Evolutionary conservation across 495 filamentous ascomycete genomes (phyloP), one percentile per base, ranked within the genome.

Genomic region (Hyaloscypha variabilis): DNA sequence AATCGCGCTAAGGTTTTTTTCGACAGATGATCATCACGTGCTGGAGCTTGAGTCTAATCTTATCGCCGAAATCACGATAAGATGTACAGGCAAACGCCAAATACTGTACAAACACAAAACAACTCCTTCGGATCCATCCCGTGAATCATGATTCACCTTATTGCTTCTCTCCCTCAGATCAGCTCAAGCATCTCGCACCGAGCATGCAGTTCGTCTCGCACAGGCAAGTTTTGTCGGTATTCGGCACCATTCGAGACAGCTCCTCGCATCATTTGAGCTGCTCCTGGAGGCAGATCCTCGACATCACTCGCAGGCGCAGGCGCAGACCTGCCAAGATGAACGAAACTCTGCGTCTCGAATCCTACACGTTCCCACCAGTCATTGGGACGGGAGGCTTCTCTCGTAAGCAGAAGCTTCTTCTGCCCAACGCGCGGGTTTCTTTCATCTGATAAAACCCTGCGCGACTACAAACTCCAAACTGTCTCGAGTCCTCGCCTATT

Each of bases 361-460:
- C 13, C 14, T 50, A 23, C 23, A 6, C 14, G 3, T 50, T 50
- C 39, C 58, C 58, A 30, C 42, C 58, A 61, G 19, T 50, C 58
- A 46, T 52, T 21, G 58, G 14, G 5, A 28, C 6, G 58, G 14
- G 17, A 21, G 28, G 21, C 36, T 17, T 51, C 36, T 1, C 21
- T 24, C 36, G 25, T 59, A 19, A 42, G 19, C 17, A 39, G 24
- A 31, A 30, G n/a, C 25, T 3, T 46, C 8, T 30, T 30, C 25
- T 28, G 21, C 42, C 10, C 25, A 13, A 59, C 31, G 5, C 3
- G 23, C 39, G 36, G 24, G 39, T 28, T 6, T n/a, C n/a, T 54
- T 54, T 62, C 60, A 36, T 62, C 60, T 62, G 50, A 62, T 46
- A 8, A 50, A 19, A 62, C 46, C 50, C 46, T 29, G 52, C 24